Conservation (phyloP, 768 basidiomycete genomes). For the Hericium erinaceus region DNA sequence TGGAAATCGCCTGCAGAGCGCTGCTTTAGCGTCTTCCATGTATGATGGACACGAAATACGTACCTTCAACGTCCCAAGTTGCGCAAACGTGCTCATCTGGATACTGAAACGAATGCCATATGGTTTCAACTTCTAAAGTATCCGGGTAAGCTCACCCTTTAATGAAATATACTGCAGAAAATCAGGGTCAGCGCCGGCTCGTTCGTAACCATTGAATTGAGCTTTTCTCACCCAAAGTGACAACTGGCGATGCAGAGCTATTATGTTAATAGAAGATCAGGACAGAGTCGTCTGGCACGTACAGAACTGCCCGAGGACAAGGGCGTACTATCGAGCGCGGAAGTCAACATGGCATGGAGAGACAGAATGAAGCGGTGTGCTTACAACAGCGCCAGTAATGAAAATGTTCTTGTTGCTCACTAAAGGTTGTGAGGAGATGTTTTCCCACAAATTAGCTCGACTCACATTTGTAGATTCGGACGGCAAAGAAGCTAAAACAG, state of each 20-base stretch:
- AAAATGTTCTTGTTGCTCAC: not conserved
- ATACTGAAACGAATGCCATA: not conserved
- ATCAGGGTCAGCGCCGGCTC: not conserved
- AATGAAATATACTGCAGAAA: not conserved
- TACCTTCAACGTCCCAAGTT: not conserved
- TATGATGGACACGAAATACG: no score
- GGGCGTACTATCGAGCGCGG: not conserved
- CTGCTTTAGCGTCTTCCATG: not conserved
- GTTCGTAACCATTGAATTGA: no score
- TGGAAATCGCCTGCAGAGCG: slow-evolving; percentile 36
- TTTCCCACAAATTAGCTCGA: not conserved
- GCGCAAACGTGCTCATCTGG: not conserved
- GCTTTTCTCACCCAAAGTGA: no score
- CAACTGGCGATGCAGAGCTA: no score
- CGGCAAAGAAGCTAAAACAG: not conserved
- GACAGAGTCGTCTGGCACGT: not conserved
- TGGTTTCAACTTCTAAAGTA: no score
- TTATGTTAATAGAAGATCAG: not conserved
- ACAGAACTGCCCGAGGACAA: not conserved
- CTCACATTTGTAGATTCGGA: slow-evolving; percentile 15
- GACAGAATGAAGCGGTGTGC: not conserved
- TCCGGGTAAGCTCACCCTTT: not conserved
- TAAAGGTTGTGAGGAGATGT: not conserved
- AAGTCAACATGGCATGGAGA: no score
- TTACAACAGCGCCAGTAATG: not conserved